A percentile compares a stretch with the other conserved stretches of the same genome.
Evolutionary conservation across 1,139 yeast species (phyloP).

Genomic region (Hyphopichia buzzinii): DNA sequence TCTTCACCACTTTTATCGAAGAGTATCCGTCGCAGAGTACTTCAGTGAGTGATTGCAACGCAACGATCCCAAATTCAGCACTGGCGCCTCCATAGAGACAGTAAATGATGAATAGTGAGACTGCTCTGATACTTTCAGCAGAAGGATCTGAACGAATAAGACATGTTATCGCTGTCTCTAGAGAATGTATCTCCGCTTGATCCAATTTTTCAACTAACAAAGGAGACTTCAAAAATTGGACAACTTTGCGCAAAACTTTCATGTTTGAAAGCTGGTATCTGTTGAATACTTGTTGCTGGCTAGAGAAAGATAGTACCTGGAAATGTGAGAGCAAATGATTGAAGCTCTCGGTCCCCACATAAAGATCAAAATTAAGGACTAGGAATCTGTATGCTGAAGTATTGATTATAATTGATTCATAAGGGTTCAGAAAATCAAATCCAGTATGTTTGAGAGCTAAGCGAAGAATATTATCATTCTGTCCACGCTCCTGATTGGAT

Average conservation of each 20-base stretch:
- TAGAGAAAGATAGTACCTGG: slow-evolving; percentile 49
- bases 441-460: slow-evolving; percentile 26
- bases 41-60: slow-evolving; percentile 29
- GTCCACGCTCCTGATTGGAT: not conserved
- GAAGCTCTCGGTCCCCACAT: slow-evolving; percentile 40
- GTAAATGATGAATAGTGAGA: slow-evolving; percentile 36
- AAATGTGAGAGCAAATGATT: slow-evolving; percentile 56
- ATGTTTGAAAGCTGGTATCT: slow-evolving; percentile 48
- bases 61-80: slow-evolving; percentile 27
- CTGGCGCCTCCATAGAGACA: slow-evolving; percentile 32
- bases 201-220: slow-evolving; percentile 10
- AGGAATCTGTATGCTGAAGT: slow-evolving; percentile 28
- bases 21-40: slow-evolving; percentile 31
- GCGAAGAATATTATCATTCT: slow-evolving; percentile 14
- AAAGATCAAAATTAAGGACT: slow-evolving; percentile 35
- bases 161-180: slow-evolving; percentile 19
- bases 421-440: slow-evolving; percentile 20
- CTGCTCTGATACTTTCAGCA: slow-evolving; percentile 34
- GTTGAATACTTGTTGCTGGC: slow-evolving; percentile 51
- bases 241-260: slow-evolving; percentile 51
- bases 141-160: slow-evolving; percentile 32
- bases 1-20: slow-evolving; percentile 37
- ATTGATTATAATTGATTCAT: slow-evolving; percentile 31
- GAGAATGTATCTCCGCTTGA: slow-evolving; percentile 14
- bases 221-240: slow-evolving; percentile 48